phyloP scores from a whole-genome alignment of 805 yeast species.

The Wickerhamiella parazyma region DNA sequence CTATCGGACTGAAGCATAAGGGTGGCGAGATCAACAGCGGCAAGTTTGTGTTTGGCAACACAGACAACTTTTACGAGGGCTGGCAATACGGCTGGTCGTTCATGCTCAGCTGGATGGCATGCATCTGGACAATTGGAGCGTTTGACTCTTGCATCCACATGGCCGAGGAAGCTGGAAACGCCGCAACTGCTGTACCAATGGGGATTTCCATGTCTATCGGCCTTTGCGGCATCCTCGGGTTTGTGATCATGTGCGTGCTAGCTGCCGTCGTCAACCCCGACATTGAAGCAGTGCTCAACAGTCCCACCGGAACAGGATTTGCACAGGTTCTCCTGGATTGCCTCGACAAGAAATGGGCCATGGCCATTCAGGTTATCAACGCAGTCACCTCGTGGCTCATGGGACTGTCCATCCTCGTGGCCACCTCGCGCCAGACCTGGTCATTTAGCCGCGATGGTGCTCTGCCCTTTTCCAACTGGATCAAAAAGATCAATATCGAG shows the following conservation, averaged over 20 bases:
- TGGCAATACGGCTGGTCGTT: slow-evolving; percentile 52
- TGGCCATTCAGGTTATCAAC: slow-evolving; percentile 45
- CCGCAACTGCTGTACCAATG: slow-evolving; percentile 47
- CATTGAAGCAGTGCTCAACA: slow-evolving; percentile 30
- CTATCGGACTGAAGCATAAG: slow-evolving; percentile 33
- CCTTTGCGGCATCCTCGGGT: slow-evolving; percentile 46
- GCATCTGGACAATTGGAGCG: slow-evolving; percentile 64
- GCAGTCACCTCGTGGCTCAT: slow-evolving; percentile 50
- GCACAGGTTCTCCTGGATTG: slow-evolving; percentile 52
- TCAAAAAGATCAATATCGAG: slow-evolving; percentile 42
- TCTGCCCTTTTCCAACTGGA: slow-evolving; percentile 42
- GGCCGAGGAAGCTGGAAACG: slow-evolving; percentile 55
- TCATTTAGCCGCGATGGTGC: slow-evolving; percentile 70
- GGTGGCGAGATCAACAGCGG: slow-evolving; percentile 34
- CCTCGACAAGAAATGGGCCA: slow-evolving; percentile 51
- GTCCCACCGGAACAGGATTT: slow-evolving; percentile 41
- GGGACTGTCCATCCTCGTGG: slow-evolving; percentile 51
- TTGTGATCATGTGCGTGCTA: slow-evolving; percentile 38
- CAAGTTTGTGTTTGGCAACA: slow-evolving; percentile 40
- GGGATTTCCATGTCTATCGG: slow-evolving; percentile 48
- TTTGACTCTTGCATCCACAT: slow-evolving; percentile 62
- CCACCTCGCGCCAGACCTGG: slow-evolving; percentile 58
- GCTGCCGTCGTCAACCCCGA: slow-evolving; percentile 36
- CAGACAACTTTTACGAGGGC: slow-evolving; percentile 33
- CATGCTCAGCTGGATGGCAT: slow-evolving; percentile 43